phyloP scores from a whole-genome alignment of 179 eudicot species.

The Actinidia arguta region DNA sequence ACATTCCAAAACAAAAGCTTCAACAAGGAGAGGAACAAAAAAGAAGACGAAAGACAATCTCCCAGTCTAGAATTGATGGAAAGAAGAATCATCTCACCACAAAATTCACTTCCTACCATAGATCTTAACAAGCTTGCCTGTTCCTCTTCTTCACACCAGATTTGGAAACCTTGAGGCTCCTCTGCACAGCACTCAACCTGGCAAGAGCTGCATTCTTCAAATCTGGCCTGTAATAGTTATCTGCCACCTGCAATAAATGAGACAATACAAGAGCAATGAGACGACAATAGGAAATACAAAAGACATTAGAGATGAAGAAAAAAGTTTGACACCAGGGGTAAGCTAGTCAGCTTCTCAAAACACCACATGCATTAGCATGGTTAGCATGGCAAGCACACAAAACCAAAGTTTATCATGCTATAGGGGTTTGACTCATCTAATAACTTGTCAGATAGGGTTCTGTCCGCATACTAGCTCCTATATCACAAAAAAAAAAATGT shows the following conservation, averaged over 20 bases:
- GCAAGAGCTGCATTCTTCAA: constrained; percentile 94
- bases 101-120: constrained; percentile 47
- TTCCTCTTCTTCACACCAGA: constrained; percentile 94
- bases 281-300: background rate
- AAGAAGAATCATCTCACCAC: background rate
- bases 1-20: constrained; percentile 10
- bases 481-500: background rate
- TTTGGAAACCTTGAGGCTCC: constrained; percentile 89
- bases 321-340: too few species aligned
- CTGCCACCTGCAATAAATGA: constrained; percentile 61
- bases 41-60: background rate
- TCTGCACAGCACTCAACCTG: constrained; percentile 77
- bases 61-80: background rate
- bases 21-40: background rate
- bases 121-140: constrained; percentile 72
- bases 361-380: too few species aligned
- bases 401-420: background rate
- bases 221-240: constrained; percentile 87
- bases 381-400: background rate
- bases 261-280: background rate
- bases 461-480: too few species aligned
- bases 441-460: too few species aligned
- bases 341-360: too few species aligned
- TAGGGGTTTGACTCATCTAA: background rate
- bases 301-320: background rate